Evolutionary conservation across 1,139 yeast species (phyloP).

Genomic region (Trichomonascaceae sp.): DNA sequence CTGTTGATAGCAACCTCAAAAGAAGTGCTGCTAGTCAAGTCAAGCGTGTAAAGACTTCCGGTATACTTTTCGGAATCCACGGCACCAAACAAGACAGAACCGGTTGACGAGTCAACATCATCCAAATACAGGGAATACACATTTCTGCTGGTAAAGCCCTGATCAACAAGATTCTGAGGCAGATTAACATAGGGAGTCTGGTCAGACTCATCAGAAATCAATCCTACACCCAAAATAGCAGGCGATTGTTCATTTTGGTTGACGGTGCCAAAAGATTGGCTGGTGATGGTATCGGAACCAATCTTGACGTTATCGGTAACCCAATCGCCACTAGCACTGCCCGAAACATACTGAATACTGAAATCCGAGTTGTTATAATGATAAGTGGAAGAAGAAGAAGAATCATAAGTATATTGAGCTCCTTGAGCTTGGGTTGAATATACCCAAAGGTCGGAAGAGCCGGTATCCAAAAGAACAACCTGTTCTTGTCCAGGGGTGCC

Average conservation of each 20-base stretch:
- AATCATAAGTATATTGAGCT: neutral
- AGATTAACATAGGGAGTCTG: slow-evolving; percentile 32
- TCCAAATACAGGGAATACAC: slow-evolving; percentile 51
- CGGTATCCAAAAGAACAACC: slow-evolving; percentile 43
- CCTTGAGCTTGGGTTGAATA: slow-evolving; percentile 20
- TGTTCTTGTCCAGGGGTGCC: slow-evolving; percentile 54
- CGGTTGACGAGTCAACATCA: slow-evolving; percentile 36
- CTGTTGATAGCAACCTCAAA: slow-evolving; percentile 9
- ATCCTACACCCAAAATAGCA: slow-evolving; percentile 16
- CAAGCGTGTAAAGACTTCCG: slow-evolving; percentile 38
- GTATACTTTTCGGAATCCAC: slow-evolving; percentile 46
- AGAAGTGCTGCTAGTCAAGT: slow-evolving; percentile 15
- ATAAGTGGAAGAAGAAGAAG: slow-evolving; percentile 14
- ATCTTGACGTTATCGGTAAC: slow-evolving; percentile 38
- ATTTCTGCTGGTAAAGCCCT: slow-evolving; percentile 41
- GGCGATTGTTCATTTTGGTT: slow-evolving; percentile 1
- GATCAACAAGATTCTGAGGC: slow-evolving; percentile 42
- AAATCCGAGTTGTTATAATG: slow-evolving; percentile 19
- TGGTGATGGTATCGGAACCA: slow-evolving; percentile 4
- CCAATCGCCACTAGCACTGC: slow-evolving; percentile 38
- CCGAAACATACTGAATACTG: slow-evolving; percentile 25
- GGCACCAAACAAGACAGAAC: slow-evolving; percentile 53
- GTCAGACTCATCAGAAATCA: slow-evolving; percentile 8
- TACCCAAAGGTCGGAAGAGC: slow-evolving; percentile 45
- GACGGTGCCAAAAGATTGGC: slow-evolving; percentile 22